These are phyloP conservation scores for Carex arenaria DNA, from an alignment of 202 grass and related monocot genomes.

Conservation along the genomic window DNA sequence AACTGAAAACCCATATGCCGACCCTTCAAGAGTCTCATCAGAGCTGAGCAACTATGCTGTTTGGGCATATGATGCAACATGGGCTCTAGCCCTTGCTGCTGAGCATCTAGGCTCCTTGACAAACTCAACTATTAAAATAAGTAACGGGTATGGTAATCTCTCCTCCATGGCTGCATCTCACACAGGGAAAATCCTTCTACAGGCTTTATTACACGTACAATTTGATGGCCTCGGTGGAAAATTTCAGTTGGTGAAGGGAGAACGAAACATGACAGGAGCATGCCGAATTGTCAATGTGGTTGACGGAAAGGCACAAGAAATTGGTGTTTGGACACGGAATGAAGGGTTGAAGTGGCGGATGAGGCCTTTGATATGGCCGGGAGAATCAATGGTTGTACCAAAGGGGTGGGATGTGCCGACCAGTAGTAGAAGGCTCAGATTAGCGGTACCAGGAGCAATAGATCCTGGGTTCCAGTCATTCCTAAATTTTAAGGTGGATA, in stretches of 20 bases:
- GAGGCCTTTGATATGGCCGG: conserved; percentile 61
- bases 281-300: conserved; percentile 57
- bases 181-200: neutral
- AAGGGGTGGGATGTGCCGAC: conserved; percentile 51
- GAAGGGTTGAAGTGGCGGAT: neutral
- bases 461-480: conserved; percentile 28
- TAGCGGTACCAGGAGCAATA: conserved; percentile 35
- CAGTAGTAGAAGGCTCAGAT: conserved; percentile 30
- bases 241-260: conserved; percentile 20
- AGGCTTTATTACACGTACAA: neutral
- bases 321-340: conserved; percentile 44
- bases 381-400: conserved; percentile 34
- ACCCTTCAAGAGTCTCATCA: conserved; percentile 20
- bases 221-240: conserved; percentile 24
- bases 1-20: conserved; percentile 15
- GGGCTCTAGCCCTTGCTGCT: conserved; percentile 37
- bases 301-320: conserved; percentile 26
- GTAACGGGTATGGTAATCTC: neutral
- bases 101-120: neutral
- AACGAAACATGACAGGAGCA: conserved; percentile 6
- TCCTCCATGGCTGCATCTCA: neutral
- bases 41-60: conserved; percentile 32
- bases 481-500: conserved; percentile 35
- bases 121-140: neutral
- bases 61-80: conserved; percentile 44